phyloP scores from a whole-genome alignment of 129 eudicot genomes.

The Artemisia tridentata region DNA sequence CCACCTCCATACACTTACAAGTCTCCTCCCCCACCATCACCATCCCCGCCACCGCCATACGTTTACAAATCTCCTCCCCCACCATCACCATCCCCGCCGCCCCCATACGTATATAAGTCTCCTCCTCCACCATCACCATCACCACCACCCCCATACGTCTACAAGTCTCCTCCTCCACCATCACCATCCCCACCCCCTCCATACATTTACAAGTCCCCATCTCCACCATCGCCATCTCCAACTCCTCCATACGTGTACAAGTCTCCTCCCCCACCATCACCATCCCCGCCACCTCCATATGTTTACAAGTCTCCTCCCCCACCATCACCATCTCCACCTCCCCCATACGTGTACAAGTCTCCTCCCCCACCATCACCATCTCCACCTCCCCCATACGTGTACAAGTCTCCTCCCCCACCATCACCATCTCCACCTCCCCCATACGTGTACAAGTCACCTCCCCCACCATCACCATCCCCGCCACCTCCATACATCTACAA shows the following conservation, averaged over 20 bases:
- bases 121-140: slow-evolving; percentile 28
- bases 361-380: slow-evolving; percentile 33
- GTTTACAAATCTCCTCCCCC: slow-evolving; percentile 15
- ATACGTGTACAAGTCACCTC: slow-evolving; percentile 2
- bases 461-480: slow-evolving; percentile 16
- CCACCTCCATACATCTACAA: too few species aligned
- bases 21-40: slow-evolving; percentile 18
- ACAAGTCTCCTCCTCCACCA: slow-evolving; percentile 20
- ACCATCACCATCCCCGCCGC: slow-evolving; percentile 20
- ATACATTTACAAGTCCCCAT: slow-evolving; percentile 12
- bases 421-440: slow-evolving; percentile 35
- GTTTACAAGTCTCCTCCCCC: slow-evolving; percentile 3
- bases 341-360: slow-evolving; percentile 1
- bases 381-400: not conserved
- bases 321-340: slow-evolving; percentile 21
- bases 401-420: slow-evolving; percentile 26
- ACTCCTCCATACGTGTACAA: not conserved
- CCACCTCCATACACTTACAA: not conserved
- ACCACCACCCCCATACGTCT: slow-evolving; percentile 5
- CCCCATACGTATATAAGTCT: slow-evolving; percentile 17
- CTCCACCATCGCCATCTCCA: slow-evolving; percentile 21
- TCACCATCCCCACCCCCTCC: not conserved
- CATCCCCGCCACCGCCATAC: slow-evolving; percentile 24
- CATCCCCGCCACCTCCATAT: slow-evolving; percentile 7
- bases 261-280: slow-evolving; percentile 27